Conservation (phyloP, 192 early-diverging fungal species). For the Diversispora epigaea region DNA sequence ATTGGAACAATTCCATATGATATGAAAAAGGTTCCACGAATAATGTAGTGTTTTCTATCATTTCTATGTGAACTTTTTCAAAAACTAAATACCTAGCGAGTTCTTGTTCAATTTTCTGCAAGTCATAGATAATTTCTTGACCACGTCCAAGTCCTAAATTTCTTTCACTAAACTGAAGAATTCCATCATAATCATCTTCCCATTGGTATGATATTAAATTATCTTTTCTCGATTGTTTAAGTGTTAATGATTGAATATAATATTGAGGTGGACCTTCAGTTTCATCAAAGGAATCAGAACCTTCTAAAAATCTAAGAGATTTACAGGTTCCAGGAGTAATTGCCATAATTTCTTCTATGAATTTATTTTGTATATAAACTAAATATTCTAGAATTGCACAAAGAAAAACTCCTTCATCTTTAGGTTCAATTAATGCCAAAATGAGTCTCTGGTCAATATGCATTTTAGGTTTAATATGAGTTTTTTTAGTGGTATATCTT, state of each 20-base stretch:
- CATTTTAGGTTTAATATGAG: not conserved
- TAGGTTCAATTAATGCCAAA: constrained; percentile 1
- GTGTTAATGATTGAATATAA: constrained; percentile 18
- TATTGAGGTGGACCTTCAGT: not conserved
- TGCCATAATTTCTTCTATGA: not conserved
- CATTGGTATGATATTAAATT: constrained; percentile 29
- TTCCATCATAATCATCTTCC: not conserved
- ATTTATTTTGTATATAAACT: constrained; percentile 21
- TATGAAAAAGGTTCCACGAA: constrained; percentile 30
- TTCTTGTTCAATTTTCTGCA: constrained; percentile 29
- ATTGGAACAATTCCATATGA: constrained; percentile 33
- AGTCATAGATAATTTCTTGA: constrained; percentile 9
- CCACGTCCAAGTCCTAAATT: constrained; percentile 8
- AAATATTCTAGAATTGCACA: constrained; percentile 22
- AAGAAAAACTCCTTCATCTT: constrained; percentile 14
- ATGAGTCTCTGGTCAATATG: not conserved
- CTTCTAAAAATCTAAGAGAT: constrained; percentile 11
- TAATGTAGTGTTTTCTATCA: not conserved
- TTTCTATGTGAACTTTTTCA: constrained; percentile 31
- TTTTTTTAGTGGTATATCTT: not conserved
- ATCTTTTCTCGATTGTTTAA: not conserved
- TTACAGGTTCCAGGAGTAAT: constrained; percentile 5
- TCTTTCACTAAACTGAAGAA: constrained; percentile 25
- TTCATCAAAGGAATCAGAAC: not conserved
- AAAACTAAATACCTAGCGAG: constrained; percentile 19